Evolutionary conservation across 495 filamentous ascomycete genomes (phyloP).

Genomic region (Margaritispora aquatica): DNA sequence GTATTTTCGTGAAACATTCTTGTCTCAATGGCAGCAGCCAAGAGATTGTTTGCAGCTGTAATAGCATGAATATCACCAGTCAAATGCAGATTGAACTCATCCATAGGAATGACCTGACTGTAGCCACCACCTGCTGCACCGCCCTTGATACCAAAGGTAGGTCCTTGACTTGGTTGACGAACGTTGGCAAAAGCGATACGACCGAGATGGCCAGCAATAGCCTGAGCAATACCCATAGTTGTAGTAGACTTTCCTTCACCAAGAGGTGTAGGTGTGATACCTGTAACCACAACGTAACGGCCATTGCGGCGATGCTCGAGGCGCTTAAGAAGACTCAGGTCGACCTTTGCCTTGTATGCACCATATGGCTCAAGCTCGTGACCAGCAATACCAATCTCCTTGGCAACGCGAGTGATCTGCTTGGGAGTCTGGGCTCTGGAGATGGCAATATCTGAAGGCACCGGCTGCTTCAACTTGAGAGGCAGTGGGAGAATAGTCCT

Average conservation of each 20-base stretch:
- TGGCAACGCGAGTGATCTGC: conserved; percentile 72
- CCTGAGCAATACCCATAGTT: conserved; percentile 92
- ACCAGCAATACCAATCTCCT: conserved; percentile 78
- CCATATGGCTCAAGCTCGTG: conserved; percentile 93
- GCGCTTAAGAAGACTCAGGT: conserved; percentile 71
- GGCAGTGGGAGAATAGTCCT: conserved; percentile 72
- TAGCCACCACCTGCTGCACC: conserved; percentile 96
- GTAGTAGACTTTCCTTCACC: conserved; percentile 98
- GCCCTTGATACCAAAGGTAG: conserved; percentile 98
- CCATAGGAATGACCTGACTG: conserved; percentile 99
- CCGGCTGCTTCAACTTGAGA: conserved; percentile 64
- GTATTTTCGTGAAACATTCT: conserved; percentile 97
- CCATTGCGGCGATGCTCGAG: conserved; percentile 83
- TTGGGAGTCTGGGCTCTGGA: conserved; percentile 88
- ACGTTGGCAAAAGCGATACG: conserved; percentile 93
- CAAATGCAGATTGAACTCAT: conserved; percentile 97
- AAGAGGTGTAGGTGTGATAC: conserved; percentile 95
- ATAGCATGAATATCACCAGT: conserved; percentile 98
- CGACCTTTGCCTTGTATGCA: conserved; percentile 90
- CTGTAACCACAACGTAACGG: conserved; percentile 84
- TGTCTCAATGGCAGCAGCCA: conserved; percentile 97
- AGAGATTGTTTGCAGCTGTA: conserved; percentile 93
- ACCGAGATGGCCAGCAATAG: conserved; percentile 83
- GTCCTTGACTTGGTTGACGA: conserved; percentile 92
- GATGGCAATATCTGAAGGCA: conserved; percentile 91